Evolutionary conservation across 148 eudicot species (phyloP), one percentile per base, ranked within the genome.

Genomic region (Rheum nobile): DNA sequence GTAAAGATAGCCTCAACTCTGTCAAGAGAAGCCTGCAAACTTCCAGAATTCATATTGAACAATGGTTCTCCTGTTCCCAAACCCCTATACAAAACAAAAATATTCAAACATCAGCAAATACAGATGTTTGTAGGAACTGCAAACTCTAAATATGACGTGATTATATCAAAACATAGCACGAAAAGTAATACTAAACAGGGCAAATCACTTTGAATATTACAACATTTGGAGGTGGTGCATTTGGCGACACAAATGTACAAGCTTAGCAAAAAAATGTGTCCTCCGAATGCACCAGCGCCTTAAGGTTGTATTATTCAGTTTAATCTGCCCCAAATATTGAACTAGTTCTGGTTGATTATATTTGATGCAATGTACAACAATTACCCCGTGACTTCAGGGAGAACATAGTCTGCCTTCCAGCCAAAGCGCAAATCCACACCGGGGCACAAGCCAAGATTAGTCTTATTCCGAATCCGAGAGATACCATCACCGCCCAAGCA

Each of bases 381-480:
- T 85, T 82, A 83, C 97, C 98, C 98, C 7, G 90, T 89, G 75
- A 94, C 50, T 79, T 89, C 96, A 17, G 98, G 98, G 77, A 94
- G 90, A 84, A 88, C 89, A 77, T 88, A 94, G 76, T 94, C 97
- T 4, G 98, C 98, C 80, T 84, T 88, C 98, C 98, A 94, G 44
- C 95, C 91, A 77, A 94, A 94, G 70, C 98, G 88, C n/a, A 94
- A 82, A 83, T 91, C 98, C 71, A 91, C 82, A 67, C 96, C 96
- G 26, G 96, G 96, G 77, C 90, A 85, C 77, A 91, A 67, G 46
- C 93, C 93, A 78, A 94, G 79, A 14, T 89, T 80, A 42, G 98
- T 91, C 76, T 94, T 94, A 74, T 94, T 91, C 75, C 87, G 83
- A 39, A 94, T 94, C 73, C 93, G 81, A 76, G 98, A 94, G 17